Percentiles rank a stretch among this genome's conserved stretches.
These are phyloP conservation scores for Talaromyces amestolkiae DNA, from an alignment of 2,329 filamentous ascomycete species.

Conservation along the genomic window DNA sequence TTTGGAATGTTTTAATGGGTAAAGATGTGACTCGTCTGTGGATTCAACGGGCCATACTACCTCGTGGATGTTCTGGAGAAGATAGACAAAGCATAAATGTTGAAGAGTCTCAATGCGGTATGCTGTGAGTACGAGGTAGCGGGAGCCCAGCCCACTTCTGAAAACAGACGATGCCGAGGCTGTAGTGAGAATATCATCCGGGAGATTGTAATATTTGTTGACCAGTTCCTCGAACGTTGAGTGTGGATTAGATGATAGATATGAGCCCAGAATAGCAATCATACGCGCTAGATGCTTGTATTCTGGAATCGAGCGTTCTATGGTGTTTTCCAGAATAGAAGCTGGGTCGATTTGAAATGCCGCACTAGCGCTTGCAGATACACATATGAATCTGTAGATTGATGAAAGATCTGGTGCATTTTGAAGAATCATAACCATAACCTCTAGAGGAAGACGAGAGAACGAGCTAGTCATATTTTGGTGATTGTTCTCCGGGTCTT, in stretches of 20 bases:
- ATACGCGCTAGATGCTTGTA: conserved; percentile 17
- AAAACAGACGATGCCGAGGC: conserved; percentile 10
- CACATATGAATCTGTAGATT: conserved; percentile 5
- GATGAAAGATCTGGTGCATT: not conserved
- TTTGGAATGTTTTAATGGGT: not conserved
- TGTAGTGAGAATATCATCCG: conserved; percentile 5
- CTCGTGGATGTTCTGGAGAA: conserved; percentile 16
- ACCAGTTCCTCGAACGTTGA: conserved; percentile 2
- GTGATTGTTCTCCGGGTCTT: not conserved
- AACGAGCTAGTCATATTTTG: not conserved
- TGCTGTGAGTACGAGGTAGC: conserved; percentile 17
- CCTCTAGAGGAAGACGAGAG: conserved; percentile 10
- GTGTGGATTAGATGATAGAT: not conserved
- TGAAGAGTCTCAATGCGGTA: conserved; percentile 15
- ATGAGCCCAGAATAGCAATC: conserved; percentile 14
- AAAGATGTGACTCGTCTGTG: not conserved
- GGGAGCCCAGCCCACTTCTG: not conserved
- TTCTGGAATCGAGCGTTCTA: conserved; percentile 16
- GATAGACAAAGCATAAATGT: conserved; percentile 15
- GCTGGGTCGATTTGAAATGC: conserved; percentile 1
- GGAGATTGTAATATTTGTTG: conserved; percentile 2
- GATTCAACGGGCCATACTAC: not conserved
- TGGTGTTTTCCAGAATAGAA: conserved; percentile 9
- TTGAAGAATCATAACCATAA: conserved; percentile 4
- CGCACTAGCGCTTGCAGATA: conserved; percentile 3